phyloP scores from a whole-genome alignment of 2,329 filamentous ascomycete species.

The Aspergillus sp. region DNA sequence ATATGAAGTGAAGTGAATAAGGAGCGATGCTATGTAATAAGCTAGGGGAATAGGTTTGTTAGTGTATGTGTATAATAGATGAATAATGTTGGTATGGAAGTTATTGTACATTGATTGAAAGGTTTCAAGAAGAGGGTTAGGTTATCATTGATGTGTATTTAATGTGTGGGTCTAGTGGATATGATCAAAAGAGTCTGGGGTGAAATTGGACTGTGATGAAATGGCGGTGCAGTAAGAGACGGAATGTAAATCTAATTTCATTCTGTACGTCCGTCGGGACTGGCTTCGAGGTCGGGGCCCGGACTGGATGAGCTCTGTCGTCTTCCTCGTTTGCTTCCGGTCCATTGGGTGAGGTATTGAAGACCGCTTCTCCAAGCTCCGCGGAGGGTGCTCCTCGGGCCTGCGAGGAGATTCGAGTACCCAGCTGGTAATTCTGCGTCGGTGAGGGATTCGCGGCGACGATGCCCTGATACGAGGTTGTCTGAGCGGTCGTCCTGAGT shows the following conservation, averaged over 20 bases:
- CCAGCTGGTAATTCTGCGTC: conserved; percentile 2
- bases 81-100: background rate
- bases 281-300: conserved; percentile 16
- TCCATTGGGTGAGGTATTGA: conserved; percentile 28
- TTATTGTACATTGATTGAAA: background rate
- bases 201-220: background rate
- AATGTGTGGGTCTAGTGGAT: background rate
- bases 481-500: conserved; percentile 25
- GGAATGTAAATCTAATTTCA: background rate
- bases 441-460: background rate
- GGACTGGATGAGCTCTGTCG: background rate
- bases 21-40: too few species aligned
- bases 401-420: conserved; percentile 24
- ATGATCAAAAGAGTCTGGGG: background rate
- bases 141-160: background rate
- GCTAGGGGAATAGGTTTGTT: background rate
- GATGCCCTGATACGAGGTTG: background rate
- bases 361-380: conserved; percentile 29
- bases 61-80: background rate
- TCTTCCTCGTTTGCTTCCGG: conserved; percentile 7
- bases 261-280: conserved; percentile 1
- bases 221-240: background rate
- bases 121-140: background rate
- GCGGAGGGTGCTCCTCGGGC: conserved; percentile 29
- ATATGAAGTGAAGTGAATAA: too few species aligned